A percentile compares a stretch with the other conserved stretches of the same genome.
Evolutionary conservation across 371 early-diverging fungal species (phyloP).

Genomic region (Polyrhizophydium stewartii): DNA sequence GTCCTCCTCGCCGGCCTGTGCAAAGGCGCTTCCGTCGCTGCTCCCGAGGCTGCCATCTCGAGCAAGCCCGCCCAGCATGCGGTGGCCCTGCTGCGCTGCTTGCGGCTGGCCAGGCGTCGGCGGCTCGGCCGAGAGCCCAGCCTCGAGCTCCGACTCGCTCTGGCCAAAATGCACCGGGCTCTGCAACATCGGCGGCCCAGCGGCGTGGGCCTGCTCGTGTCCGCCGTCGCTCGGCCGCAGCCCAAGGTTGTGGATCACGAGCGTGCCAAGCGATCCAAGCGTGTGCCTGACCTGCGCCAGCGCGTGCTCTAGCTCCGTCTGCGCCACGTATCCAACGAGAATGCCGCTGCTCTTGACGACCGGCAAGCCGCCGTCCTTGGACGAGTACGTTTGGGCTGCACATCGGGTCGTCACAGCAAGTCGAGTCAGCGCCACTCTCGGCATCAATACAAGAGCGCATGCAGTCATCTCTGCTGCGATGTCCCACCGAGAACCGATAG

Average conservation of each 20-base stretch:
- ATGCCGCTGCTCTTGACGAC: constrained; percentile 67
- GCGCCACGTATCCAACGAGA: constrained; percentile 81
- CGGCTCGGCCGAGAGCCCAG: too few relatives aligned
- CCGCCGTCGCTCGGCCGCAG: too few relatives aligned
- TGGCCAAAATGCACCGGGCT: too few relatives aligned
- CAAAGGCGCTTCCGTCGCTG: too few relatives aligned
- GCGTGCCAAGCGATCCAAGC: not conserved
- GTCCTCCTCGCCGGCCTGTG: too few relatives aligned
- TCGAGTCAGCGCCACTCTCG: constrained; percentile 13
- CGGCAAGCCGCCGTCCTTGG: constrained; percentile 76
- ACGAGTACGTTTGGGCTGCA: not conserved
- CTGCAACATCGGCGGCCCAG: too few relatives aligned
- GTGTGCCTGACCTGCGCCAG: constrained; percentile 30
- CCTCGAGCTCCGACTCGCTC: too few relatives aligned
- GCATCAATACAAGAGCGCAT: not conserved
- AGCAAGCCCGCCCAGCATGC: too few relatives aligned
- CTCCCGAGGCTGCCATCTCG: too few relatives aligned
- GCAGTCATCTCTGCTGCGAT: not conserved
- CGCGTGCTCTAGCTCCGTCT: constrained; percentile 77
- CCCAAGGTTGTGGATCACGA: not conserved
- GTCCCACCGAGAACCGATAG: constrained; percentile 28
- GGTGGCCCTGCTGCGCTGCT: too few relatives aligned
- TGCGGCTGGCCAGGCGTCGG: too few relatives aligned
- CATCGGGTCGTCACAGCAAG: not conserved
- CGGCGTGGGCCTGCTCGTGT: too few relatives aligned